Base-by-base conservation (phyloP, 108 stramenopile species). In the Cyclotella baltica region DNA sequence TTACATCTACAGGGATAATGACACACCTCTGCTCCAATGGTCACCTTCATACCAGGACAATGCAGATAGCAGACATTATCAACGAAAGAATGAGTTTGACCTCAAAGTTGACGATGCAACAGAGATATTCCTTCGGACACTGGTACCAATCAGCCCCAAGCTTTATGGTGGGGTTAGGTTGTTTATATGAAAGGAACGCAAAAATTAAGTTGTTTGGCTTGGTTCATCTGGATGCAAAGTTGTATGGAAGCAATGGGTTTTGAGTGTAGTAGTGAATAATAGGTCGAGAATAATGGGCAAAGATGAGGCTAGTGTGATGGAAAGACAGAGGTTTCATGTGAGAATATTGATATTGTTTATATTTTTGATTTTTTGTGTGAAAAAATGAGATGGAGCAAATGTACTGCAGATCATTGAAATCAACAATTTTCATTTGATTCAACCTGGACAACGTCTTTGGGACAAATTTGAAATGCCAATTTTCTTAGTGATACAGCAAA, bases 161-260 rank as follows among this genome's bases (percentile, higher is more conserved):
- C 81, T n/a, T 95, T 8, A 76, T 94, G 75, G 87, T 83, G 81
- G 93, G 93, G 4, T 84, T 88, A 11, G 38, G 92, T 38, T 86
- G 81, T 53, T 95, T 95, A 67, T 95, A 89, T 81, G 93, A 95
- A 73, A 83, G 93, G 69, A 55, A 91, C 35, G 87, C 88, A 8
- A 88, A 90, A 43, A 70, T 86, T 50, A 91, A 95, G 72, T 75
- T 95, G 27, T 95, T 95, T 83, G 93, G 93, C 0, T 68, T 92
- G 15, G 89, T 95, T 0, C 88, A 89, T 53, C 91, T 92, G 67
- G 93, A 95, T 71, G 93, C 92, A 73, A 81, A 31, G 88, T 95
- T 5, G 85, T 92, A 62, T 95, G 88, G 87, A 91, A 95, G 70
- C 93, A 95, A 80, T 95, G 93, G 93, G 83, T 90, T 61, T 73